Evolutionary conservation across 2,329 filamentous ascomycete species (phyloP).

Genomic region (Arthrinium phaeospermum): DNA sequence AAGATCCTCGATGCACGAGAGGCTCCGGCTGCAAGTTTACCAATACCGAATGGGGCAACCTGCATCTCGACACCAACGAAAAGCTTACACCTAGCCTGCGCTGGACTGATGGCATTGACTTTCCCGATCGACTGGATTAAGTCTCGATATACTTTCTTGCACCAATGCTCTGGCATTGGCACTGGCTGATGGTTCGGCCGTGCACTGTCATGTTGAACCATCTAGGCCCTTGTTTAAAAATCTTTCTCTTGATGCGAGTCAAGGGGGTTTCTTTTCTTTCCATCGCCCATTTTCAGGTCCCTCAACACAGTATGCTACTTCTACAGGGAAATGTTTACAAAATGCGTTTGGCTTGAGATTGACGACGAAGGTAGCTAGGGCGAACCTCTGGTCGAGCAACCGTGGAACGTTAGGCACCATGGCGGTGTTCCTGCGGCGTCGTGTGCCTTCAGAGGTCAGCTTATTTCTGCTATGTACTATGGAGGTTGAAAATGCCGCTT

Average conservation of each 20-base stretch:
- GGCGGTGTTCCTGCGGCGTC: neutral
- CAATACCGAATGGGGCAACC: slow-evolving; percentile 37
- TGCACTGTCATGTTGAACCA: neutral
- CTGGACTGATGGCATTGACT: slow-evolving; percentile 17
- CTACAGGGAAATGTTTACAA: neutral
- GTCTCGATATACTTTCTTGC: neutral
- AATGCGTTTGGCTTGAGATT: neutral
- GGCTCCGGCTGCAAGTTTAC: slow-evolving; percentile 37
- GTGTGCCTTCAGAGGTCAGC: neutral
- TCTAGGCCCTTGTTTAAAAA: neutral
- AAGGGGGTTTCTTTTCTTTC: neutral
- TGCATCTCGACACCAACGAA: slow-evolving; percentile 38
- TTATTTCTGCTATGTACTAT: neutral
- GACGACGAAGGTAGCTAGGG: neutral
- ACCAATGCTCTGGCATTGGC: neutral
- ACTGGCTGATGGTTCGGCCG: neutral
- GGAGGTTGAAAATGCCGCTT: neutral
- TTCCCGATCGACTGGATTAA: slow-evolving; percentile 13
- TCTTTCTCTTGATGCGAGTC: neutral
- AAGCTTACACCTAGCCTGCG: slow-evolving; percentile 31
- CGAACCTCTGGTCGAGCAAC: neutral
- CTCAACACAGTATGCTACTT: neutral
- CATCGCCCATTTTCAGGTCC: neutral
- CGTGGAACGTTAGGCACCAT: neutral
- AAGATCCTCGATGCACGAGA: slow-evolving; percentile 32